Evolutionary conservation across 306 rosid species (phyloP), one percentile per base, ranked within the genome.

Genomic region (Lathyrus sativus): DNA sequence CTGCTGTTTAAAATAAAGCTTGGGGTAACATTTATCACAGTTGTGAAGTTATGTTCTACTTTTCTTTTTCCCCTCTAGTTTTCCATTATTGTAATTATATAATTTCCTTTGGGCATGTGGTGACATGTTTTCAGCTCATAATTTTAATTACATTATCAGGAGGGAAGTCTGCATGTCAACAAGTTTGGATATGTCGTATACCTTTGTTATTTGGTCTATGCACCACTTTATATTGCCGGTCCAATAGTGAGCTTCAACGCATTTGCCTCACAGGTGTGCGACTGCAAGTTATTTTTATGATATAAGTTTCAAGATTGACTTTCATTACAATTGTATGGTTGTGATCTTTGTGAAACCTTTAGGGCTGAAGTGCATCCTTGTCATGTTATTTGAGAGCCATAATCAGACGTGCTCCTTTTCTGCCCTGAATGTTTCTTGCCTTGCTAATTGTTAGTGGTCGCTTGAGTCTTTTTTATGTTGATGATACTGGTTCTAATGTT

Each of bases 211-310:
- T 81, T 90, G 95, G 72, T 88, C 37, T 93, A 85, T 78, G 97
- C 98, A 19, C 97, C 97, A 56, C 89, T 93, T 50, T 90, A 93
- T 73, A 86, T 93, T 76, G 86, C 97, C 28, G 98, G 98, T 67
- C 98, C 97, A 67, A 82, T 93, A 53, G 65, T 90, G 75, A 93
- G 88, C 89, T 93, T 88, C 88, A 93, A 93, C 58, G 98, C 97
- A 13, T 93, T 85, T 82, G 96, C 98, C 61, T 85, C 96, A 48
- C 98, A 93, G 97, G 97, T 93, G 19, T 75, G 83, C 74, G 73
- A 65, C 71, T 62, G 18, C 42, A 28, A 24, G 31, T 71, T 79
- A 28, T 42, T 61, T 67, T 61, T 68, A 42, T 18, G 59, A 41
- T 60, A 26, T 50, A 58, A 54, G 67, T 11, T 55, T 35, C 61